Percentiles rank a stretch among this genome's conserved stretches.
These are phyloP conservation scores for Colletotrichum sp. DNA, from an alignment of 2,329 filamentous ascomycete species.

Conservation along the genomic window DNA sequence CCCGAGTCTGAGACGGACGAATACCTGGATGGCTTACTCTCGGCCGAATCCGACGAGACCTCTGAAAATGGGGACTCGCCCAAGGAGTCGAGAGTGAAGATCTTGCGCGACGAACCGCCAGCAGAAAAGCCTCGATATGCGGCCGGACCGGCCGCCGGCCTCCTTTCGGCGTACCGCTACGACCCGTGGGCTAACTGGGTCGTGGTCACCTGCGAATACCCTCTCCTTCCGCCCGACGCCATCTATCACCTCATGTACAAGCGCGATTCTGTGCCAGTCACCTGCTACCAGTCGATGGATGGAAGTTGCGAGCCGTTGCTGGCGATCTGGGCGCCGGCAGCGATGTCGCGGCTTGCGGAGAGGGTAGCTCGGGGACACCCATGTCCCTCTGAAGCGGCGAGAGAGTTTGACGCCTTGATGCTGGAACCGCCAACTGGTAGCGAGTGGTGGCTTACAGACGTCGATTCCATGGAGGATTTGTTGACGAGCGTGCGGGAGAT, in stretches of 20 bases:
- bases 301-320: slow-evolving; percentile 38
- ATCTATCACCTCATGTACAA: slow-evolving; percentile 30
- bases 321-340: slow-evolving; percentile 37
- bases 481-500: background rate
- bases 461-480: slow-evolving; percentile 14
- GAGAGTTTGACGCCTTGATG: background rate
- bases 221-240: slow-evolving; percentile 30
- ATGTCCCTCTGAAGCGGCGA: slow-evolving; percentile 1
- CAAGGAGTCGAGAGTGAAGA: background rate
- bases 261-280: slow-evolving; percentile 29
- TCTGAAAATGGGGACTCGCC: background rate
- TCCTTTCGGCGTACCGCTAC: slow-evolving; percentile 32
- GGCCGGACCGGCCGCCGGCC: slow-evolving; percentile 24
- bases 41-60: slow-evolving; percentile 1
- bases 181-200: slow-evolving; percentile 33
- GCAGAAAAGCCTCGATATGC: background rate
- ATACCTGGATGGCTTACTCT: slow-evolving; percentile 5
- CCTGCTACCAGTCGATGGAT: slow-evolving; percentile 35
- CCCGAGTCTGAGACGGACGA: slow-evolving; percentile 14
- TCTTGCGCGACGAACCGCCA: background rate
- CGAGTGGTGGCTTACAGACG: slow-evolving; percentile 12
- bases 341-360: slow-evolving; percentile 27
- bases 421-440: background rate
- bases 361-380: slow-evolving; percentile 14
- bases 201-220: slow-evolving; percentile 37